phyloP scores from a whole-genome alignment of 192 early-diverging fungal genomes.

The Coemansia umbellata region DNA sequence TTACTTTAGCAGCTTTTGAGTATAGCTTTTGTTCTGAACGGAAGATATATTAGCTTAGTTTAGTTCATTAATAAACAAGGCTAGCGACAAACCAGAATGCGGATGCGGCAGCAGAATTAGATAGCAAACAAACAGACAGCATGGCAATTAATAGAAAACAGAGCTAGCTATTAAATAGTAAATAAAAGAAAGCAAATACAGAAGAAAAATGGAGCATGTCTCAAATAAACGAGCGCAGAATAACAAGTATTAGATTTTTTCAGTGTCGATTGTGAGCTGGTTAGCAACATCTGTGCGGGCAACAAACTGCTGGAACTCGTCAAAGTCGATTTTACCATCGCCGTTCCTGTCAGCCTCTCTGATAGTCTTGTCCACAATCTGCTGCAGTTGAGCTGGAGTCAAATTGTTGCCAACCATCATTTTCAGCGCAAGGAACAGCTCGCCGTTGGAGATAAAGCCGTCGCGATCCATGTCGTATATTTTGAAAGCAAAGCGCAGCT shows the following conservation, averaged over 20 bases:
- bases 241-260: conserved; percentile 27
- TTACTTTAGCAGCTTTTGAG: too few relatives aligned
- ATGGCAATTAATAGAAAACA: too few relatives aligned
- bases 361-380: conserved; percentile 99
- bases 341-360: conserved; percentile 94
- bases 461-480: conserved; percentile 99
- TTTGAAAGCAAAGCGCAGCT: conserved; percentile 95
- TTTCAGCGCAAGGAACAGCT: conserved; percentile 96
- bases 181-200: not conserved
- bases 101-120: too few relatives aligned
- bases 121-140: too few relatives aligned
- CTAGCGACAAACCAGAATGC: too few relatives aligned
- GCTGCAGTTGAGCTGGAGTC: conserved; percentile 94
- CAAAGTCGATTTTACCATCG: conserved; percentile 96
- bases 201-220: not conserved
- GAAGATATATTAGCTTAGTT: too few relatives aligned
- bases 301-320: conserved; percentile 94
- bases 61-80: too few relatives aligned
- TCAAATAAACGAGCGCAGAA: too few relatives aligned
- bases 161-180: not conserved
- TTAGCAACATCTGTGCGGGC: conserved; percentile 93
- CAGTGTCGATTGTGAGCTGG: conserved; percentile 85
- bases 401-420: conserved; percentile 99
- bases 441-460: conserved; percentile 98
- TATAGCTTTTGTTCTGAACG: not conserved